These are phyloP conservation scores for Didymella lethalis DNA, from an alignment of 2,329 filamentous ascomycete species.

Conservation along the genomic window DNA sequence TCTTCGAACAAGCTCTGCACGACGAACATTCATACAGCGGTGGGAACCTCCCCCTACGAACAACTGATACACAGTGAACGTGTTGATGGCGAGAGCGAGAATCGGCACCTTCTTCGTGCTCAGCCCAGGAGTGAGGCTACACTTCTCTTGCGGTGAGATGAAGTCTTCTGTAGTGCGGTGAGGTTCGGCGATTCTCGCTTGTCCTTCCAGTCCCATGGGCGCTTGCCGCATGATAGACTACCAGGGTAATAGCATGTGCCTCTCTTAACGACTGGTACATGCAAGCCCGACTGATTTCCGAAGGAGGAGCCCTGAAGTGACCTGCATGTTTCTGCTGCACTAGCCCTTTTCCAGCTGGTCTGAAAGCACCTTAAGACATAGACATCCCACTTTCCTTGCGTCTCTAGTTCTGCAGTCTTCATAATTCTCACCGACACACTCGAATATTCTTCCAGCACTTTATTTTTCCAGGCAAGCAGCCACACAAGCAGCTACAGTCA, in stretches of 20 bases:
- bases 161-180: constrained; percentile 18
- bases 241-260: constrained; percentile 21
- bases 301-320: constrained; percentile 9
- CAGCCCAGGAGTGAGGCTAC: constrained; percentile 9
- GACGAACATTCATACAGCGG: background rate
- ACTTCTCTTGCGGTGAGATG: constrained; percentile 13
- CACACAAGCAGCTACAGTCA: background rate
- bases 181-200: constrained; percentile 22
- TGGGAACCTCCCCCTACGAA: background rate
- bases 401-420: constrained; percentile 13
- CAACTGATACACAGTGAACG: too few species aligned
- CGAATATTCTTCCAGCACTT: background rate
- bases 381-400: constrained; percentile 19
- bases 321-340: constrained; percentile 20
- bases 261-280: constrained; percentile 14
- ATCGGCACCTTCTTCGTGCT: background rate
- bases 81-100: background rate
- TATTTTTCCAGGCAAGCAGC: constrained; percentile 6
- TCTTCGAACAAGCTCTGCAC: background rate
- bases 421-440: background rate
- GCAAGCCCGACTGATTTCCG: constrained; percentile 21
- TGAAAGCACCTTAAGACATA: constrained; percentile 13
- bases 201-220: constrained; percentile 15
- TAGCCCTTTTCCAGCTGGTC: constrained; percentile 12
- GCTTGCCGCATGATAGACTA: constrained; percentile 23